Base-by-base conservation (phyloP, 306 rosid species). In the Casuarina glauca region DNA sequence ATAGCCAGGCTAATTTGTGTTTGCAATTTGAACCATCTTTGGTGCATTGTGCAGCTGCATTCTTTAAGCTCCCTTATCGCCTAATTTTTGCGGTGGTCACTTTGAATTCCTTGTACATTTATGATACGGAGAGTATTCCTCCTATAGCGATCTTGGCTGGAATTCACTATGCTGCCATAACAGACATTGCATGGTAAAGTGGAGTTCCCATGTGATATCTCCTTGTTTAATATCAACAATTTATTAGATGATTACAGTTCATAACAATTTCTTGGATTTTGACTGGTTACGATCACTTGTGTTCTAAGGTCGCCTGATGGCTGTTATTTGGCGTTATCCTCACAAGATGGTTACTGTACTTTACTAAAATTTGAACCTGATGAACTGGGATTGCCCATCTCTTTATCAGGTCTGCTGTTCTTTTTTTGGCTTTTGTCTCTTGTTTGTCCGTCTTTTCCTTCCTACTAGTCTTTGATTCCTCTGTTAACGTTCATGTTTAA, bases 331-430 rank as follows among this genome's bases (percentile, higher is more conserved):
- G 99, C 96, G 58, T 53, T 90, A 81, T 91, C 99, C 26, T 95
- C 99, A 41, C 99, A 95, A 88, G 99, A 92, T 85, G 96, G 97
- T 72, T 95, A 86, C 87, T 88, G 99, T 82, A 91, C 97, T 42
- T 76, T 93, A 74, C 86, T 95, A 55, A 96, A 95, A 84, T 95
- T 95, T 71, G 97, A 91, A 80, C 82, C 81, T 69, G 85, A 84
- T 10, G 99, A 95, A 86, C 90, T 91, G 60, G 99, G 99, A 71
- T 72, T 86, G 64, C 97, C 96, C 3, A 70, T 80, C 83, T 53
- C 73, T 52, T 46, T 70, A 74, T 36, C 89, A 86, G 90, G 98
- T 94, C 80, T 76, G 70, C 78, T 19, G 15, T 16, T 36, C 55
- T 80, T 17, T 60, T 46, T 62, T 11, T 45, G 3, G 19, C 41